These are phyloP conservation scores for Alternaria tenuissima DNA, from an alignment of 2,329 filamentous ascomycete species.

Conservation along the genomic window DNA sequence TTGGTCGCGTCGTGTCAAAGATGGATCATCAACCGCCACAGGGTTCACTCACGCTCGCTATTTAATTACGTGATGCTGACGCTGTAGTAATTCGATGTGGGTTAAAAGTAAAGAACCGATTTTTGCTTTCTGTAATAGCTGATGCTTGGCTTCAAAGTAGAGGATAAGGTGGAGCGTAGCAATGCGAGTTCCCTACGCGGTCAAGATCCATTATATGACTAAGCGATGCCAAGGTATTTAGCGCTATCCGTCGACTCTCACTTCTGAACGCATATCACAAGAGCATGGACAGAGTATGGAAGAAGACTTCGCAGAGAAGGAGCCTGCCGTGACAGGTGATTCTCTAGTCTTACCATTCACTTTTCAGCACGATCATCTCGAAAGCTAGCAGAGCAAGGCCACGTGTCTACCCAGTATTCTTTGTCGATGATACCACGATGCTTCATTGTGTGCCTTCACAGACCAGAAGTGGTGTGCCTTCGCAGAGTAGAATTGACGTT, in stretches of 20 bases:
- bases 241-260: background rate
- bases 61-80: background rate
- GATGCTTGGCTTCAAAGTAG: slow-evolving; percentile 14
- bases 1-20: slow-evolving; percentile 11
- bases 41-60: slow-evolving; percentile 7
- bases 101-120: background rate
- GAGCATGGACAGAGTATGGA: background rate
- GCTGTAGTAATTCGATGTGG: background rate
- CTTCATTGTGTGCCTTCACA: background rate
- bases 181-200: slow-evolving; percentile 14
- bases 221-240: slow-evolving; percentile 20
- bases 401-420: background rate
- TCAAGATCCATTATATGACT: slow-evolving; percentile 16
- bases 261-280: background rate
- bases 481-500: background rate
- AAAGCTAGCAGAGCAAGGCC: background rate
- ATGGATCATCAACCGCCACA: slow-evolving; percentile 8
- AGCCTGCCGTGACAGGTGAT: background rate
- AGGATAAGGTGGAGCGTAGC: slow-evolving; percentile 21
- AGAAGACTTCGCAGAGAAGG: background rate
- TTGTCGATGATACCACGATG: background rate
- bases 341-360: background rate
- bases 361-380: background rate
- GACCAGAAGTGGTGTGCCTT: background rate
- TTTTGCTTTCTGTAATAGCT: slow-evolving; percentile 1